Base-by-base conservation (phyloP, 2,329 filamentous ascomycete species). In the Madurella fahalii region DNA sequence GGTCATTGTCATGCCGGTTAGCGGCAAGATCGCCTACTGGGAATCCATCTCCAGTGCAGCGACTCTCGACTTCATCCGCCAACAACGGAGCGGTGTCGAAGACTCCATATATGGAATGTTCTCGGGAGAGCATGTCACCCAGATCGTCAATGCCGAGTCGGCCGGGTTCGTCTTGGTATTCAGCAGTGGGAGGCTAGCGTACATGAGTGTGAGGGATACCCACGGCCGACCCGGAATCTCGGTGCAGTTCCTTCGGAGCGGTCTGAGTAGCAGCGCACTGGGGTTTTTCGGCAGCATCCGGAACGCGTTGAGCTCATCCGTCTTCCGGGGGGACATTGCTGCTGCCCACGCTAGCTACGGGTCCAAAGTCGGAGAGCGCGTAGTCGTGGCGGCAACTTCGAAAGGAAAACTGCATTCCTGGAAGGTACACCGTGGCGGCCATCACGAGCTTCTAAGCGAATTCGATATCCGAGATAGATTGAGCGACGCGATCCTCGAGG, bases 41-140 rank as follows among this genome's bases (percentile, higher is more conserved):
- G 94, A 97, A 69, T 95, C 90, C 40, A 89, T 97, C 59, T 91
- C 93, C 53, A 91, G 85, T 69, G 91, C 90, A 9, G 89, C 91
- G 40, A 90, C 90, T 1, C 79, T 95, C 52, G 89, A 89, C 59
- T 82, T 95, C 40, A 89, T 93, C 65, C 86, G 88, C 61, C 87
- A 95, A 67, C 88, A 89, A 65, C 85, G 88, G 61, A 86, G 85
- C 60, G 89, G 89, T 15, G 83, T 95, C 15, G 90, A 95, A 65
- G 84, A 89, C 44, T 75, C 76, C 2, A 83, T 96, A 58, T 77
- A 82, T 2, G 87, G 87, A 58, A 79, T 96, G 72, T 83, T 86
- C 51, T 88, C 86, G 0, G 87, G 89, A 44, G 94, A 99, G 70
- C 80, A 79, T 47, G 85, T 92, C 9, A 83, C 83, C 5, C 84